Evolutionary conservation across 805 yeast genomes (phyloP), one percentile per base, ranked within the genome.

Genomic region (Lipomyces sp.): DNA sequence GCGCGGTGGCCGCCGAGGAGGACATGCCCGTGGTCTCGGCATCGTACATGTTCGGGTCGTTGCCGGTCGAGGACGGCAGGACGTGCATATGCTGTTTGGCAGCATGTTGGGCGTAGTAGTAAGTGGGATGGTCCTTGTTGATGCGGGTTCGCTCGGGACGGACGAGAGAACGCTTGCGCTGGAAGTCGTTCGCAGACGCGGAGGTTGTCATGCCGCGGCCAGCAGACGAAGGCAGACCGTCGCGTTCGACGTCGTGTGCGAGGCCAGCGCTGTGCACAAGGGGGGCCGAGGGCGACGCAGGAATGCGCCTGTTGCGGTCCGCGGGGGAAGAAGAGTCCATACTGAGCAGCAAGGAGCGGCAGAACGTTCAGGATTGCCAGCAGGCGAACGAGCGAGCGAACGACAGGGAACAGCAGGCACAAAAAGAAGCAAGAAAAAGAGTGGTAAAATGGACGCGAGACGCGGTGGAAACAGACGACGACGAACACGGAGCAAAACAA

Each of bases 81-180:
- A 86, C 82, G 47, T 73, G 74, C 55, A 86, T 68, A 60, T 81
- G 81, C 49, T 74, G 76, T 61, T 84, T 82, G 54, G 82, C 83
- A 37, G 81, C 78, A 34, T 82, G 81, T 60, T 83, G 88, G 13
- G 85, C 77, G 67, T 87, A 88, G 67, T 85, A 88, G 68, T 75
- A 85, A 50, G 83, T 80, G 2, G 91, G 93, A 65, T 86, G 85
- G 46, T 75, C 76, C n/a, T 78, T 80, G 56, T 80, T 76, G 46
- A 77, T 64, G 42, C 81, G 70, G 35, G 84, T 81, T 59, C 98
- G 79, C 63, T 91, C 98, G 2, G 95, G 95, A 55, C 87, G 77
- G 29, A 91, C 84, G 55, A 91, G 72, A 0, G 96, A 85, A 59
- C 80, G 75, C 65, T 83, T 86, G 31, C 75, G 67, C 21, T 58